Evolutionary conservation across 2,329 filamentous ascomycete species (phyloP), one percentile per base, ranked within the genome.

Genomic region (Verticillium alfalfae): DNA sequence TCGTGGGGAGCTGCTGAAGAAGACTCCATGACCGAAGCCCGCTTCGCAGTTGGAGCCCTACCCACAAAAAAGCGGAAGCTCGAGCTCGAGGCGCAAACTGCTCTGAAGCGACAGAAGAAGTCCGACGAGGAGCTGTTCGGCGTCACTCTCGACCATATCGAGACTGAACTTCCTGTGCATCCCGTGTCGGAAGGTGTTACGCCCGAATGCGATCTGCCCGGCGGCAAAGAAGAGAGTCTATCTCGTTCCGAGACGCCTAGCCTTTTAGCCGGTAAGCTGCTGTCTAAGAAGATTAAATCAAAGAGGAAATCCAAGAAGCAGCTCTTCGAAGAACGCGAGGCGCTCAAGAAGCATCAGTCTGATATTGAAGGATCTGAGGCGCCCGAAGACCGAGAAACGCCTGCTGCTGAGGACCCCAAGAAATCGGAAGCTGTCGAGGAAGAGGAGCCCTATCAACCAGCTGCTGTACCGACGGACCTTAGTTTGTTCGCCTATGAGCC

Each of bases 231-330:
- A 18, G 76, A 74, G 52, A 75, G 75, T 63, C 66, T 77, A 63
- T 78, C 77, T 9, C 74, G 80, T 37, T 76, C 82, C 22, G 78
- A 84, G 58, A 82, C 79, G 0, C 82, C 83, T 8, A 68, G 70
- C 45, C 64, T 76, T 0, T 74, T 76, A 16, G 72, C 70, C 10
- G 72, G 76, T 36, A 84, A 84, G 67, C 70, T 75, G 1, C 84
- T 85, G 72, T 86, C 84, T 73, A 88, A 87, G 73, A 79, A 81
- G 45, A 70, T 77, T 55, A 89, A 88, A 71, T 66, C 82, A 4
- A 91, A 91, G 79, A 92, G 85, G 78, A 92, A 91, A 74, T 85
- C 88, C 0, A 93, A 93, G 80, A 93, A 91, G 73, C 88, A 93
- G 70, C 72, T 91, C 2, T 84, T 89, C 56, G 87, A 90, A 70